These are phyloP conservation scores for Daedalea quercina DNA, from an alignment of 768 basidiomycete species.

Conservation along the genomic window DNA sequence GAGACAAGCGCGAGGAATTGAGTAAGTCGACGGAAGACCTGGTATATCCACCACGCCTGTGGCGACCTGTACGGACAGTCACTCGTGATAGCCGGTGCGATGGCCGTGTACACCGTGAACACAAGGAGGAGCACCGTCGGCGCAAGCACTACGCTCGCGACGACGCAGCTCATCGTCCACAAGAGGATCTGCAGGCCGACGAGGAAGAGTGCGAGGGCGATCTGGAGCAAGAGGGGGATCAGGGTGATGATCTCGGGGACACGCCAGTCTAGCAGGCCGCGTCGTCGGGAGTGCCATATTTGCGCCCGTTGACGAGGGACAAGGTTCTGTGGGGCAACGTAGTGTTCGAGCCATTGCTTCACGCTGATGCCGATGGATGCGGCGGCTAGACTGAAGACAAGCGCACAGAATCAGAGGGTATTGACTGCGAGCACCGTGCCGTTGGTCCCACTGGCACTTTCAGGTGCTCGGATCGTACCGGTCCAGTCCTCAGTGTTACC, in stretches of 20 bases:
- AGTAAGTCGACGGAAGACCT: not conserved
- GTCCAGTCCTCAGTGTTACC: not conserved
- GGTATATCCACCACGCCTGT: constrained; percentile 3
- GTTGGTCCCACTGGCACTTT: not conserved
- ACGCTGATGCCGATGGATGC: constrained; percentile 20
- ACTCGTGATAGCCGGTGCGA: constrained; percentile 3
- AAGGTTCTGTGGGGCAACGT: constrained; percentile 13
- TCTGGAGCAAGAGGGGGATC: constrained; percentile 14
- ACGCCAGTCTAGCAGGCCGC: constrained; percentile 17
- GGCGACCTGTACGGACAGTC: constrained; percentile 14
- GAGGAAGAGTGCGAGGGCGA: constrained; percentile 17
- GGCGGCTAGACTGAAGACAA: constrained; percentile 18
- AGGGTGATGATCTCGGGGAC: constrained; percentile 8
- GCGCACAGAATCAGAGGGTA: constrained; percentile 18
- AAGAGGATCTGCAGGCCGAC: constrained; percentile 16
- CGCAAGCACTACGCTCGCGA: constrained; percentile 8
- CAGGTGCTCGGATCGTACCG: not conserved
- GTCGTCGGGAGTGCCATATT: constrained; percentile 18
- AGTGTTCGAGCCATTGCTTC: constrained; percentile 23
- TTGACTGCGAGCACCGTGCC: constrained; percentile 10
- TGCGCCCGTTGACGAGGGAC: constrained; percentile 17
- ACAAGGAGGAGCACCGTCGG: constrained; percentile 2
- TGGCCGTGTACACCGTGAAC: constrained; percentile 5
- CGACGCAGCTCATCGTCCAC: constrained; percentile 11
- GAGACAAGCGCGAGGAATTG: not conserved